Evolutionary conservation across 352 stramenopile species (phyloP).

Genomic region (Phytophthora pini): DNA sequence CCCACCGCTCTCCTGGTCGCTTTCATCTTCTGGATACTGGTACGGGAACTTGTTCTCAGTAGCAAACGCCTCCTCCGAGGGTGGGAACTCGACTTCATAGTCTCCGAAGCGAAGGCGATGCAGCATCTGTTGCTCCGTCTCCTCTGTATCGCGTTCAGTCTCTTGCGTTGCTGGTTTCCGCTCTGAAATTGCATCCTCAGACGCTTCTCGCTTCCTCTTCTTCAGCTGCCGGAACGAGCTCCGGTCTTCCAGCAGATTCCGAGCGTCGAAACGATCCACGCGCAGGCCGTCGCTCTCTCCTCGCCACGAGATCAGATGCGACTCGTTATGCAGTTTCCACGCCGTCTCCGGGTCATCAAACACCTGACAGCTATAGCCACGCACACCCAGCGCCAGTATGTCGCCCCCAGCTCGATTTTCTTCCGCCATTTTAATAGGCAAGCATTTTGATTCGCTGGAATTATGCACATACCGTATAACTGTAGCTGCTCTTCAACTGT

Average conservation of each 20-base stretch:
- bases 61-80: conserved; percentile 10
- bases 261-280: conserved; percentile 69
- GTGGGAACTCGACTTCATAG: conserved; percentile 51
- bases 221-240: conserved; percentile 60
- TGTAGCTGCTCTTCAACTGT: conserved; percentile 3
- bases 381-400: conserved; percentile 47
- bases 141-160: conserved; percentile 1
- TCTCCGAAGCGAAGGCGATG: conserved; percentile 55
- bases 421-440: conserved; percentile 5
- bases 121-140: conserved; percentile 34
- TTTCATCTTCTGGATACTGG: conserved; percentile 43
- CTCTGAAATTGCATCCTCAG: background rate
- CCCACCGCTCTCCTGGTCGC: conserved; percentile 29
- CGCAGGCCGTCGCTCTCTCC: conserved; percentile 40
- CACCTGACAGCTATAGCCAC: conserved; percentile 56
- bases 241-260: conserved; percentile 63
- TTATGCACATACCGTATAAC: conserved; percentile 1
- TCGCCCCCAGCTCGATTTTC: background rate
- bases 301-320: conserved; percentile 65
- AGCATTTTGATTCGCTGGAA: conserved; percentile 19
- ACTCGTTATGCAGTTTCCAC: conserved; percentile 60
- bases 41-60: conserved; percentile 54
- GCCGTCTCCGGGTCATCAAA: conserved; percentile 56
- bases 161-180: background rate
- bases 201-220: conserved; percentile 25